Conservation (phyloP, 139 green algal species). For the Asterochloris erici region DNA sequence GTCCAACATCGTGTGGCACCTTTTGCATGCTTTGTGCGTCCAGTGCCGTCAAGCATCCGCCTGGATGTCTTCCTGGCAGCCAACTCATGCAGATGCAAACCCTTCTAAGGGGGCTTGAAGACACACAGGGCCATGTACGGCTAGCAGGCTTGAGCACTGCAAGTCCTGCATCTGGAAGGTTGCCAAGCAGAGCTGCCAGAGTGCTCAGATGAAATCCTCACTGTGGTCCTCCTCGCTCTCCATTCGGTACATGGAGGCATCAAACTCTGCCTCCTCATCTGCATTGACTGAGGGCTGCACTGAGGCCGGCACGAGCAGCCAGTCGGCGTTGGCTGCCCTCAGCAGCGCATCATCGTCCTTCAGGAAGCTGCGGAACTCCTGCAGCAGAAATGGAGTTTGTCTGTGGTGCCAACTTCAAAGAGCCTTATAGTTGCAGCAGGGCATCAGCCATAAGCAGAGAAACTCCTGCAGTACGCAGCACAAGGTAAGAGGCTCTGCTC, state of each 20-base stretch:
- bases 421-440: neutral
- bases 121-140: too few species aligned
- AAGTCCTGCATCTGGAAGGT: too few species aligned
- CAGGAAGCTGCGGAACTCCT: conserved; percentile 63
- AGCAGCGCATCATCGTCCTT: conserved; percentile 63
- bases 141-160: too few species aligned
- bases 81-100: too few species aligned
- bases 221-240: neutral
- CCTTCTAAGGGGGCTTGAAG: too few species aligned
- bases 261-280: neutral
- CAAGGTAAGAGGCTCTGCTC: neutral
- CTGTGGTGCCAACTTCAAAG: too few species aligned
- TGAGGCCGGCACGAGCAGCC: conserved; percentile 64
- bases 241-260: neutral
- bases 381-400: neutral
- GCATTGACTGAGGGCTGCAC: neutral
- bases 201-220: neutral
- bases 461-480: neutral
- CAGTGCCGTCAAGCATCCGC: too few species aligned
- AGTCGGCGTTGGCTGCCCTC: conserved; percentile 54
- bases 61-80: too few species aligned
- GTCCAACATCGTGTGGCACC: too few species aligned
- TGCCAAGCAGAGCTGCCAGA: neutral
- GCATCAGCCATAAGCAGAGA: neutral
- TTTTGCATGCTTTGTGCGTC: too few species aligned